Percentiles rank a stretch among this genome's conserved stretches.
phyloP scores from a whole-genome alignment of 2,329 filamentous ascomycete species.

The Triangularia setosa region DNA sequence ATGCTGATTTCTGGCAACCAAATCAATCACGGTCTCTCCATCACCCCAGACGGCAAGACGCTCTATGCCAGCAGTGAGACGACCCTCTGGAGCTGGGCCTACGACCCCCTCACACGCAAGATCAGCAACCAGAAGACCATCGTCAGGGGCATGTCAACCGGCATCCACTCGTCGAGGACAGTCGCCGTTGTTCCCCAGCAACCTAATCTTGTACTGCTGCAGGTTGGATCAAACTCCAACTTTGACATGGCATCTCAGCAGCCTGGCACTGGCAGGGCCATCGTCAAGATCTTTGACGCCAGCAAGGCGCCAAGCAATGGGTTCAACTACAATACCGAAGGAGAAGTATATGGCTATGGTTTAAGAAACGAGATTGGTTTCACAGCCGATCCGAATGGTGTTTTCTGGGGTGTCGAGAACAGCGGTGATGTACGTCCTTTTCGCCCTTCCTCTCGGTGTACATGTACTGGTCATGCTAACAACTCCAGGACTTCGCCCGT shows the following conservation, averaged over 20 bases:
- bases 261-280: conserved; percentile 34
- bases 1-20: conserved; percentile 34
- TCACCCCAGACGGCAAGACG: conserved; percentile 38
- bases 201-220: conserved; percentile 37
- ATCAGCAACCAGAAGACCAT: conserved; percentile 41
- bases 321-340: conserved; percentile 38
- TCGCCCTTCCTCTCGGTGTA: too few relatives aligned
- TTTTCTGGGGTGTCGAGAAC: conserved; percentile 49
- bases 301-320: conserved; percentile 33
- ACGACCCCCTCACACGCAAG: conserved; percentile 47
- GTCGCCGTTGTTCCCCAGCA: conserved; percentile 34
- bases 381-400: conserved; percentile 42
- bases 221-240: conserved; percentile 38
- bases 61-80: conserved; percentile 39
- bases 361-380: conserved; percentile 62
- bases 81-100: conserved; percentile 53
- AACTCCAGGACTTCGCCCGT: conserved; percentile 41
- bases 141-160: conserved; percentile 37
- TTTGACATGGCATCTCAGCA: conserved; percentile 35
- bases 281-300: conserved; percentile 42
- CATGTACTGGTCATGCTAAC: not conserved
- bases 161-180: conserved; percentile 38
- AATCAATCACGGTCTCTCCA: conserved; percentile 39
- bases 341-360: conserved; percentile 38
- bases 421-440: conserved; percentile 43